Evolutionary conservation across 2,329 filamentous ascomycete species (phyloP).

Genomic region (Bipolaris sorokiniana): DNA sequence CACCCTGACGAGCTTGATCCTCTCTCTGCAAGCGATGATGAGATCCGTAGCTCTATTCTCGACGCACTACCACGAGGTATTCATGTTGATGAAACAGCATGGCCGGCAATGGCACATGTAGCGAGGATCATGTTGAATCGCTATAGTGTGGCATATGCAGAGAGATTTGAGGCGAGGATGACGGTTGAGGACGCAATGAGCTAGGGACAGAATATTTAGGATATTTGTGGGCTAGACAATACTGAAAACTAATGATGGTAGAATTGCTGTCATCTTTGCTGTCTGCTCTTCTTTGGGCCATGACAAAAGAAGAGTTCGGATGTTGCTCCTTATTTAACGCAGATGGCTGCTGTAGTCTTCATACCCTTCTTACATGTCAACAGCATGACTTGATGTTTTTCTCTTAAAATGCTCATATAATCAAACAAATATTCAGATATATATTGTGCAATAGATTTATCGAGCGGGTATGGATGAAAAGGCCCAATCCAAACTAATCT

Average conservation of each 20-base stretch:
- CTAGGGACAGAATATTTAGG: not conserved
- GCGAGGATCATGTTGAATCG: conserved; percentile 2
- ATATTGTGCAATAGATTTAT: no score
- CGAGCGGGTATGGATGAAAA: no score
- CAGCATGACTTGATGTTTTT: no score
- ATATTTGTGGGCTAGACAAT: not conserved
- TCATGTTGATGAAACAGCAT: not conserved
- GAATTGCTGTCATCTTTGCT: not conserved
- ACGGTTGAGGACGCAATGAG: not conserved
- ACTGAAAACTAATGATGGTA: not conserved
- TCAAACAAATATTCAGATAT: no score
- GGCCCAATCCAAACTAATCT: no score
- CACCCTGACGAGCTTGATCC: not conserved
- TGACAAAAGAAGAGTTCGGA: no score
- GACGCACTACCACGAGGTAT: conserved; percentile 9
- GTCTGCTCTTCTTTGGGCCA: no score
- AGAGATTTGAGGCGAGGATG: not conserved
- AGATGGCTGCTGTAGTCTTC: no score
- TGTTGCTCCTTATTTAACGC: no score
- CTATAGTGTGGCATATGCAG: not conserved
- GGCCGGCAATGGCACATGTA: not conserved
- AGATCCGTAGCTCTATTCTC: not conserved
- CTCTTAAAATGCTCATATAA: no score
- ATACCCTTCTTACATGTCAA: no score
- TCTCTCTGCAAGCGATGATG: not conserved